phyloP scores from a whole-genome alignment of 306 rosid species.

The Macrotyloma uniflorum region DNA sequence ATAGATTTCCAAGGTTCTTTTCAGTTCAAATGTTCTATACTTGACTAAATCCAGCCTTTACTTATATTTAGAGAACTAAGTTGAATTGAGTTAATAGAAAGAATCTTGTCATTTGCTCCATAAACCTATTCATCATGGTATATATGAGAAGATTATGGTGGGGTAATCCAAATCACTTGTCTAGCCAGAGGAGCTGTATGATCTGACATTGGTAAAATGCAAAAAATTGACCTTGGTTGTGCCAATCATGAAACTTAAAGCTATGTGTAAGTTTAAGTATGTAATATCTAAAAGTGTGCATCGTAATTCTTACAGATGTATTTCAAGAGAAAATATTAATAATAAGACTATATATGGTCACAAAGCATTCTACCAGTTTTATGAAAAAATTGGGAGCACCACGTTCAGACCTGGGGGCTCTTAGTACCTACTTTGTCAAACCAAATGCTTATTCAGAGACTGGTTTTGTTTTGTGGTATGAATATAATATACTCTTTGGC shows the following conservation, averaged over 20 bases:
- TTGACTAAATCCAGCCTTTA: slow-evolving; percentile 31
- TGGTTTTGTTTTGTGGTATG: no score
- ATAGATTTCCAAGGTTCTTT: slow-evolving; percentile 42
- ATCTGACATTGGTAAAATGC: not conserved
- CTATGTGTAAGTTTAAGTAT: not conserved
- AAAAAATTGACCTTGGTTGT: not conserved
- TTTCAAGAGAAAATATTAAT: no score
- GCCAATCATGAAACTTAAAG: not conserved
- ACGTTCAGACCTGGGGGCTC: no score
- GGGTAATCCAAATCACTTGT: not conserved
- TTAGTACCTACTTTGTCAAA: no score
- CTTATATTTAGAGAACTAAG: slow-evolving; percentile 41
- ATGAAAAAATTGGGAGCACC: no score
- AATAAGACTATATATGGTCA: no score
- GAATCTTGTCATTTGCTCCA: slow-evolving; percentile 14
- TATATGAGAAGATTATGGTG: not conserved
- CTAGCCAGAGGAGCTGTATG: slow-evolving; percentile 12
- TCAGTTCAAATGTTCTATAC: slow-evolving; percentile 38
- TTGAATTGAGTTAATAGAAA: slow-evolving; percentile 42
- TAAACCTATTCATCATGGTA: not conserved
- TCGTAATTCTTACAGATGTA: no score
- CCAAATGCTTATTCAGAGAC: no score
- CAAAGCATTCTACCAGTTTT: no score
- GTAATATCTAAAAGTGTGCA: not conserved
- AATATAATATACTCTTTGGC: not conserved